These are phyloP conservation scores for Blastobotrys illinoisensis DNA, from an alignment of 1,139 yeast species.

Conservation along the genomic window DNA sequence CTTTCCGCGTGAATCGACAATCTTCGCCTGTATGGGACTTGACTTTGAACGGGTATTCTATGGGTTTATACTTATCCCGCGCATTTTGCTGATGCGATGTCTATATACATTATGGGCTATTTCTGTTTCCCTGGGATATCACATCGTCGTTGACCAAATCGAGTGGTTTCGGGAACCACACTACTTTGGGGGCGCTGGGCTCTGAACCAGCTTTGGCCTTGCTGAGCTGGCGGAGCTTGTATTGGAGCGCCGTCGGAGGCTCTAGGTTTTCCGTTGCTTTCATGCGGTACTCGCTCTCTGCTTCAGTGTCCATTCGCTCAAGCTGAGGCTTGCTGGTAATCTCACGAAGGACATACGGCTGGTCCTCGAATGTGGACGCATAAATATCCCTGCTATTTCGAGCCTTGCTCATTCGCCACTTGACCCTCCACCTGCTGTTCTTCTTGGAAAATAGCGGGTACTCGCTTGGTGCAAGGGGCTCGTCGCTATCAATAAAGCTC, in stretches of 20 bases:
- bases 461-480: slow-evolving; percentile 11
- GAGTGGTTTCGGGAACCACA: slow-evolving; percentile 3
- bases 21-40: too few species aligned
- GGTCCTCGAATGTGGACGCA: slow-evolving; percentile 13
- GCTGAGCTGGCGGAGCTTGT: slow-evolving; percentile 23
- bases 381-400: slow-evolving; percentile 6
- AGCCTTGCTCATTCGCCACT: slow-evolving; percentile 15
- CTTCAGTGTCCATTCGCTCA: slow-evolving; percentile 22
- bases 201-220: slow-evolving; percentile 8
- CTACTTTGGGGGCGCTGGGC: background rate
- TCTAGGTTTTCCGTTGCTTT: slow-evolving; percentile 22
- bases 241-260: slow-evolving; percentile 28
- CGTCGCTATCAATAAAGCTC: slow-evolving; percentile 10
- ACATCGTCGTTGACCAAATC: background rate
- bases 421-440: slow-evolving; percentile 18
- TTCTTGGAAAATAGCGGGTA: slow-evolving; percentile 14
- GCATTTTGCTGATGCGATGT: too few species aligned
- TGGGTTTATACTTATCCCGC: too few species aligned
- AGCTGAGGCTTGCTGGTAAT: slow-evolving; percentile 25
- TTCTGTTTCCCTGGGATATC: background rate
- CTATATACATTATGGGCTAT: background rate
- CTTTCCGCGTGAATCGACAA: too few species aligned
- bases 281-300: slow-evolving; percentile 15
- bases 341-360: slow-evolving; percentile 12
- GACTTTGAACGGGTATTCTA: too few species aligned